Base-by-base conservation (phyloP, 2,329 filamentous ascomycete species). In the Monosporascus sp. region DNA sequence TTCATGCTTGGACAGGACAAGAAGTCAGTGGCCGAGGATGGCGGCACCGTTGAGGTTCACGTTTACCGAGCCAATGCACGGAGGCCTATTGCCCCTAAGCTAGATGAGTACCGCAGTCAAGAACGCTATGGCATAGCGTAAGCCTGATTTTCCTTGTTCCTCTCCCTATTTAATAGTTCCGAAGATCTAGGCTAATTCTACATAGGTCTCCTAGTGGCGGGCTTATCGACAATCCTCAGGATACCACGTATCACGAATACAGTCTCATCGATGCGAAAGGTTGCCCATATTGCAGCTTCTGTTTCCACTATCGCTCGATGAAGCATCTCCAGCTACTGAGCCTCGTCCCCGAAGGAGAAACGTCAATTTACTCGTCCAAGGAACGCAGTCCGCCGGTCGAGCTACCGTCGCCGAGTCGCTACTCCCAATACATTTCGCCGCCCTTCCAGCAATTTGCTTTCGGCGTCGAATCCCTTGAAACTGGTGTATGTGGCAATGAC, bases 261-360 rank as follows among this genome's bases (percentile, higher is more conserved):
- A 65, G 72, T 44, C 67, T 84, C 3, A 61, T 74, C 22, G 81
- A 84, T 52, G 65, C 77, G 0, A 77, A 72, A 51, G 75, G 82
- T 44, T 69, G 64, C 2, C 81, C 81, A 0, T 83, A 75, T 56
- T 75, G 74, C 5, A 74, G 73, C 0, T 84, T 83, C 55, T 72
- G 72, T 25, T 81, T 83, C 55, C 77, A 84, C 54, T 84, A 84
- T 57, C 74, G 80, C 31, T 79, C 77, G 7, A 77, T 73, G 74
- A 68, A 72, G 9, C 75, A 73, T 51, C 72, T 85, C 11, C 61
- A 69, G 7, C 65, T 72, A 35, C 69, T 82, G 9, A 78, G 77
- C 50, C 65, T 84, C 5, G 72, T 80, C 25, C 72, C 76, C 0
- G 60, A 62, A 37, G 43, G 53, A 3, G 59, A 61, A 17, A 36